Evolutionary conservation across 441 rosid genomes (phyloP), one percentile per base, ranked within the genome.

Genomic region (Erodium trifolium): DNA sequence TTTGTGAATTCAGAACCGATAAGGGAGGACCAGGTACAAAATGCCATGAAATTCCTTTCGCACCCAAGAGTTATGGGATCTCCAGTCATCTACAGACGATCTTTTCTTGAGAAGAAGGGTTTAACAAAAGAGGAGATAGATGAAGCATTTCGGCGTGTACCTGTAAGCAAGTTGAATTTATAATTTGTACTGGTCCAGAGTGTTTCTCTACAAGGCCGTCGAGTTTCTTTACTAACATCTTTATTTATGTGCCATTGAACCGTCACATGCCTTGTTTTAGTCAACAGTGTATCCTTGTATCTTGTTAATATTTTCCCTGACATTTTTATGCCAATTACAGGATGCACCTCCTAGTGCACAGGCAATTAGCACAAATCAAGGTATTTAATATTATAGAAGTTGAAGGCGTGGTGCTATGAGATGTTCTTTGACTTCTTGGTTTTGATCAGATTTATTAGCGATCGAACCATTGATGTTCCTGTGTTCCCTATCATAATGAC

Each of bases 81-180:
- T 13, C 97, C 97, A 3, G 89, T 91, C 31, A 83, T 91, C 10
- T 85, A 93, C 70, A 77, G 97, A 71, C 82, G 97, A 51, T 91
- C 97, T 3, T 91, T 93, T 79, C 97, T 93, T 6, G 99, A 93
- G 82, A 88, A 79, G 85, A 93, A 93, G 75, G 99, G 97, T 57
- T 91, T 93, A 31, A 91, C 96, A 5, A 93, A 84, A 79, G 96
- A 93, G 84, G 99, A 93, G 81, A 91, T 93, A 3, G 96, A 93
- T 49, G 99, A 91, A 85, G 99, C 99, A 5, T 94, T 94, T 72
- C 88, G 72, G 39, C 90, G 96, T 65, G 97, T 93, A 7, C 97
- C 97, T 19, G 99, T 93, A 81, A 81, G 85, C 66, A 37, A 63
- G 35, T 67, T 68, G 19, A 72, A 53, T 68, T 9, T 13, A 66